These are phyloP conservation scores for Dothistroma septosporum DNA, from an alignment of 2,329 filamentous ascomycete species.

Conservation along the genomic window DNA sequence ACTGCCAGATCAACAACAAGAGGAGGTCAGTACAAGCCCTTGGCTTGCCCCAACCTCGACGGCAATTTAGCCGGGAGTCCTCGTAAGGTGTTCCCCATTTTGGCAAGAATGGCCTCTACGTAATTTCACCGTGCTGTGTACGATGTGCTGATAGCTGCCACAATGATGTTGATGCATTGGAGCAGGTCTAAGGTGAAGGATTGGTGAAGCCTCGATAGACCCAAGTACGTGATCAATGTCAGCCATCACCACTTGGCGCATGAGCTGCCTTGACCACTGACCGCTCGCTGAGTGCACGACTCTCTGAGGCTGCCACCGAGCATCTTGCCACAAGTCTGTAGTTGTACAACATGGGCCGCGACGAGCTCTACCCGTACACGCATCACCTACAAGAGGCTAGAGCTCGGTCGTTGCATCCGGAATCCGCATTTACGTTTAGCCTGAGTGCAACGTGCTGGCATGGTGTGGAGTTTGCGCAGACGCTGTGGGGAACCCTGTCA, in stretches of 20 bases:
- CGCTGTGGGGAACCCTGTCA: not conserved
- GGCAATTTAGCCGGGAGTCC: not conserved
- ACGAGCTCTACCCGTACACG: not conserved
- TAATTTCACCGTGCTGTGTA: no score
- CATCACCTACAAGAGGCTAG: not conserved
- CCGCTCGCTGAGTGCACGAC: not conserved
- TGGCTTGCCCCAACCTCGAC: not conserved
- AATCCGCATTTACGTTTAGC: not conserved
- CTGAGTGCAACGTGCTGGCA: not conserved
- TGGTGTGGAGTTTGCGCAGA: not conserved
- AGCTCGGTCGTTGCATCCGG: not conserved
- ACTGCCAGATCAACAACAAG: slow-evolving; percentile 1
- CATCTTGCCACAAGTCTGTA: not conserved
- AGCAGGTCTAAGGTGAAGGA: not conserved
- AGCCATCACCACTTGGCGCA: not conserved
- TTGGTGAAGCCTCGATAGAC: not conserved
- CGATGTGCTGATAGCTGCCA: not conserved
- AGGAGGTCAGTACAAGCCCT: not conserved
- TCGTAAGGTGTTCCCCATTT: not conserved
- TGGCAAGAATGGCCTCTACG: not conserved
- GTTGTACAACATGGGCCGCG: not conserved
- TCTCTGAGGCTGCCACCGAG: not conserved
- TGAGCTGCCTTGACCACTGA: not conserved
- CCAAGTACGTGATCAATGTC: not conserved
- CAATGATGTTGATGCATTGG: not conserved